Evolutionary conservation across 2,329 filamentous ascomycete species (phyloP).

Genomic region (Arthrinium phaeospermum): DNA sequence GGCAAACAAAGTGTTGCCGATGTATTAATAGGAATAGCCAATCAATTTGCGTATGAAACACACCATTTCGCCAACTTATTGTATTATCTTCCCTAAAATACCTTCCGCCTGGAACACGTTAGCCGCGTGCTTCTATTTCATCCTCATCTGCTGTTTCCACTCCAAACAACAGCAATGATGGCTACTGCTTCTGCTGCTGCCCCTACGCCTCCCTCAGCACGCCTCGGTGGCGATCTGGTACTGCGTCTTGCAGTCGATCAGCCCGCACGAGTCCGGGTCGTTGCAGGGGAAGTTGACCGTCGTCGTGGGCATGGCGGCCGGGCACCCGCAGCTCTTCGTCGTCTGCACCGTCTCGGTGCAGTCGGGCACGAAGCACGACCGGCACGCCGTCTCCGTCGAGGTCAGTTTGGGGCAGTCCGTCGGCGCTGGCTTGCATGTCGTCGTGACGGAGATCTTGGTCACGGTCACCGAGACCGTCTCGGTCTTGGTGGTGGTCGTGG

Average conservation of each 20-base stretch:
- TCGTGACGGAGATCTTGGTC: background rate
- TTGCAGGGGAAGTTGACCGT: constrained; percentile 18
- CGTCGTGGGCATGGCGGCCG: constrained; percentile 11
- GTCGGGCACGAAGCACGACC: constrained; percentile 20
- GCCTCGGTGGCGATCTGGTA: constrained; percentile 17
- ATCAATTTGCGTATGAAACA: background rate
- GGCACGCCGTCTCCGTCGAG: constrained; percentile 13
- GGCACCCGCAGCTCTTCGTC: constrained; percentile 21
- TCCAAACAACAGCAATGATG: background rate
- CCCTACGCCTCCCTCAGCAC: background rate
- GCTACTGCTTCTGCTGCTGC: background rate
- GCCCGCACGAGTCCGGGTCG: constrained; percentile 10
- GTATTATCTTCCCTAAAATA: background rate
- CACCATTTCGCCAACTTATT: background rate
- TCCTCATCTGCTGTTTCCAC: background rate
- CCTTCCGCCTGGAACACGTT: background rate
- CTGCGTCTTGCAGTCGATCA: constrained; percentile 9
- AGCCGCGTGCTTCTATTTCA: background rate
- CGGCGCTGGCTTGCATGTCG: constrained; percentile 15
- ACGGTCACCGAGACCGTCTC: background rate
- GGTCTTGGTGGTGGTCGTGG: background rate
- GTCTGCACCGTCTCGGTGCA: constrained; percentile 13
- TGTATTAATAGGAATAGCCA: constrained; percentile 7
- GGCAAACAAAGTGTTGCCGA: background rate
- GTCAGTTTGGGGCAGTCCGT: constrained; percentile 18